Evolutionary conservation across 352 stramenopile genomes (phyloP).

Genomic region (Phytophthora agathidicida): DNA sequence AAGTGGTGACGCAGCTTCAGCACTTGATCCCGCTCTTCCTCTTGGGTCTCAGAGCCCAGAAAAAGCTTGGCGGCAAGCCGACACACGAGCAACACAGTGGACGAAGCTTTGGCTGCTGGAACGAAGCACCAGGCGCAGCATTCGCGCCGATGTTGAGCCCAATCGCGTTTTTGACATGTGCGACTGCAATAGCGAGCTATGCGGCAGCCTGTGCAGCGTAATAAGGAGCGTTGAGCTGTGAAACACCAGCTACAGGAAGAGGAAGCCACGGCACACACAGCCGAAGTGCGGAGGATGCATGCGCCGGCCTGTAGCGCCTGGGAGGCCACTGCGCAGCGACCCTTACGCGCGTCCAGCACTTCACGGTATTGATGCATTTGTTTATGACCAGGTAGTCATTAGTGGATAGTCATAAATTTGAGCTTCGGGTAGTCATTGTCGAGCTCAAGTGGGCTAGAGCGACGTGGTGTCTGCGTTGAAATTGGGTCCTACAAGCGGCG

Average conservation of each 20-base stretch:
- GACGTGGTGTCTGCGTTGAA: constrained; percentile 44
- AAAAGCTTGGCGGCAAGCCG: constrained; percentile 49
- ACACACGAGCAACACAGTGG: constrained; percentile 63
- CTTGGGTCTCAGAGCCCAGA: constrained; percentile 8
- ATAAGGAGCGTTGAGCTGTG: constrained; percentile 19
- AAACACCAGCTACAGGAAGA: constrained; percentile 67
- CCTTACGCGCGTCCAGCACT: constrained; percentile 40
- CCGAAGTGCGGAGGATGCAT: constrained; percentile 39
- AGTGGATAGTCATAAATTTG: too few relatives aligned
- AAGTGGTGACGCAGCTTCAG: constrained; percentile 53
- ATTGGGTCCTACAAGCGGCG: constrained; percentile 39
- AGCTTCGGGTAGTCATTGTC: too few relatives aligned
- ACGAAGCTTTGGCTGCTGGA: constrained; percentile 24
- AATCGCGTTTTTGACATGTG: constrained; percentile 69
- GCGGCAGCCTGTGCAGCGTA: constrained; percentile 63
- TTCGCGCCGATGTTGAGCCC: constrained; percentile 54
- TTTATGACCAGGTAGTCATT: not conserved
- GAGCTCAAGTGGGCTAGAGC: constrained; percentile 32
- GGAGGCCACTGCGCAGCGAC: constrained; percentile 52
- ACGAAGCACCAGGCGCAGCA: constrained; percentile 54
- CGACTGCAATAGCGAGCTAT: constrained; percentile 69
- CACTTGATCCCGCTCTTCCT: constrained; percentile 26
- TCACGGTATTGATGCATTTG: constrained; percentile 22
- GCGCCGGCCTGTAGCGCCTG: constrained; percentile 29
- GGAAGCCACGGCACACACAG: constrained; percentile 39